Base-by-base conservation (phyloP, 495 filamentous ascomycete genomes). In the Antarctomyces pellizariae region DNA sequence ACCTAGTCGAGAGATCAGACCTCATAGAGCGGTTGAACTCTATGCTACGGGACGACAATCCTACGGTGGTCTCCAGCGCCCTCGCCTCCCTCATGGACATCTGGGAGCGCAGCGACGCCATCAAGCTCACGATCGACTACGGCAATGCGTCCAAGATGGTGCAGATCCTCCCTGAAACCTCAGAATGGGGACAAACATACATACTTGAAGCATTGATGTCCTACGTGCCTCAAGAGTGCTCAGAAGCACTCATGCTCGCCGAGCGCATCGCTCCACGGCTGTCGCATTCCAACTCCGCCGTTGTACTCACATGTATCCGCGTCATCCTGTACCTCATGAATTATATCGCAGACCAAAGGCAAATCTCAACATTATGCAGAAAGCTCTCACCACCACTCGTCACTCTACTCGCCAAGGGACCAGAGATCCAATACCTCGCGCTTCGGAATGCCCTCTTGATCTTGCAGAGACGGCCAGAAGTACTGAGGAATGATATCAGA, bases 111-210 rank as follows among this genome's bases (percentile, higher is more conserved):
- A 93, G 80, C 43, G 86, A 95, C 45, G 75, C 71, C 31, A 99
- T 99, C 49, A 95, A 91, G 37, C 66, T 99, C 25, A 93, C 89
- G 2, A 93, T 99, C 38, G 86, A 99, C 48, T 92, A 95, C 46
- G 67, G 66, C 29, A 95, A 89, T 48, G 86, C 86, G 8, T 92
- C 82, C 23, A 99, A 95, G 53, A 75, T 99, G 54, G 80, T 95
- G 8, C 80, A 89, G 32, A 95, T 99, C 28, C 38, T 99, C 24
- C 69, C 89, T 9, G 89, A 95, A 41, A 95, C 86, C 50, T 95
- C 89, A 10, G 86, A 99, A 64, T 99, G 86, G 86, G 84, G 89
- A 24, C 86, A 99, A 54, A 89, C 82, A 21, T 99, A 99, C 44
- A 99, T 99, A 31, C 64, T 99, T 6, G 86, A 99, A 51, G 80